phyloP scores from a whole-genome alignment of 2,329 filamentous ascomycete species.

The Periconia sp. region DNA sequence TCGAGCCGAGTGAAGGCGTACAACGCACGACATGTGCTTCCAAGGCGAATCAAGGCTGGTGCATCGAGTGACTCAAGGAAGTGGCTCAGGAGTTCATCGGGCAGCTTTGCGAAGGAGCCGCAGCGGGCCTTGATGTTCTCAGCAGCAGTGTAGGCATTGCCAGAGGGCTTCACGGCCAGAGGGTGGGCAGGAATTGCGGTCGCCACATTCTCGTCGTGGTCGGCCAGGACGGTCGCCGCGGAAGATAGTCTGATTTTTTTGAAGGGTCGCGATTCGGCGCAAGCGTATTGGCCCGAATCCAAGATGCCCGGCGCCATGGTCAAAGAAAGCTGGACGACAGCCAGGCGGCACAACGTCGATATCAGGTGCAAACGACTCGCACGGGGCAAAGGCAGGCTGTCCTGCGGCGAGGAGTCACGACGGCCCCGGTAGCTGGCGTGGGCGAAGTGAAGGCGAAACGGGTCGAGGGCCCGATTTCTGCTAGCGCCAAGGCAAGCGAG shows the following conservation, averaged over 20 bases:
- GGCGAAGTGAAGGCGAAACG: slow-evolving; percentile 20
- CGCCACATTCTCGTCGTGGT: slow-evolving; percentile 46
- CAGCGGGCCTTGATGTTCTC: slow-evolving; percentile 70
- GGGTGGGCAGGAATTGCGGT: slow-evolving; percentile 77
- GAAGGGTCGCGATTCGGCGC: slow-evolving; percentile 39
- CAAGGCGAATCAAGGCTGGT: slow-evolving; percentile 66
- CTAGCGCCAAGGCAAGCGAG: slow-evolving; percentile 7
- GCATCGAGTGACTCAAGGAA: slow-evolving; percentile 78
- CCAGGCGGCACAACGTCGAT: no score
- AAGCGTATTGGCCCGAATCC: slow-evolving; percentile 24
- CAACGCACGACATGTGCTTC: slow-evolving; percentile 81
- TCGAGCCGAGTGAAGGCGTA: slow-evolving; percentile 85
- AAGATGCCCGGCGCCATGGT: slow-evolving; percentile 44
- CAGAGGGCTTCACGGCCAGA: slow-evolving; percentile 82
- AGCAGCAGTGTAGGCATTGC: slow-evolving; percentile 75
- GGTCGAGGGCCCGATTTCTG: slow-evolving; percentile 7
- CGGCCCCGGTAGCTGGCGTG: slow-evolving; percentile 5
- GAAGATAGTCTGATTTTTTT: slow-evolving; percentile 42
- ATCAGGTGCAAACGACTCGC: slow-evolving; percentile 5
- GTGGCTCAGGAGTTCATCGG: slow-evolving; percentile 80
- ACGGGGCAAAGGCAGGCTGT: slow-evolving; percentile 10
- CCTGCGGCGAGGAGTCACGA: slow-evolving; percentile 15
- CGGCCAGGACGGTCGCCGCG: slow-evolving; percentile 20
- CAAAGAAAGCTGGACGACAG: slow-evolving; percentile 2
- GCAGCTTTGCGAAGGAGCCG: slow-evolving; percentile 70